Evolutionary conservation across 1,284 basidiomycete species (phyloP).

Genomic region (Rhodotorula sp.): DNA sequence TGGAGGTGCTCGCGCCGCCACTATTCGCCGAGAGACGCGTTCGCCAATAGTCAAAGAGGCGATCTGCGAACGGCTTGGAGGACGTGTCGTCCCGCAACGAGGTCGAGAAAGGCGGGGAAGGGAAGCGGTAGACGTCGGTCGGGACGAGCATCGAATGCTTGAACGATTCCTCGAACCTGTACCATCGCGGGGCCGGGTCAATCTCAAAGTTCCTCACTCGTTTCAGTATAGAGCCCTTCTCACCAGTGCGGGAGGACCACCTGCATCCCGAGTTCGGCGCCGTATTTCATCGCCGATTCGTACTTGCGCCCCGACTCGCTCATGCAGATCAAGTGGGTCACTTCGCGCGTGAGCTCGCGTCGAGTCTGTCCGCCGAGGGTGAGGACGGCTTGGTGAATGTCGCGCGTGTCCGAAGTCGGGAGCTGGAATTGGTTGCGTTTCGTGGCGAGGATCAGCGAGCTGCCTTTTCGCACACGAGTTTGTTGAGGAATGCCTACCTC

Average conservation of each 20-base stretch:
- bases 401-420: constrained; percentile 64
- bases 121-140: constrained; percentile 67
- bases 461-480: too few relatives aligned
- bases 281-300: constrained; percentile 39
- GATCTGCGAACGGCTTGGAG: constrained; percentile 29
- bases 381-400: constrained; percentile 67
- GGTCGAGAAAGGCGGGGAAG: constrained; percentile 49
- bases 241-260: constrained; percentile 45
- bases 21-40: neutral
- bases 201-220: neutral
- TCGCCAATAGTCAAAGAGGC: constrained; percentile 26
- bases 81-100: constrained; percentile 29
- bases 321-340: constrained; percentile 77
- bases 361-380: constrained; percentile 81
- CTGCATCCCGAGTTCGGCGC: constrained; percentile 39
- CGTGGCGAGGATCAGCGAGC: constrained; percentile 4
- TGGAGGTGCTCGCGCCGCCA: neutral
- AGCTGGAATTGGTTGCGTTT: constrained; percentile 51
- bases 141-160: constrained; percentile 61
- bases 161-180: constrained; percentile 58
- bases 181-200: neutral
- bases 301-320: constrained; percentile 46
- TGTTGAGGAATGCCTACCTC: constrained; percentile 54
- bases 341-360: constrained; percentile 69
- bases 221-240: neutral